Percentiles rank a stretch among this genome's conserved stretches.
These are phyloP conservation scores for Solanum rostratum DNA, from an alignment of 257 asterid genomes.

Conservation along the genomic window DNA sequence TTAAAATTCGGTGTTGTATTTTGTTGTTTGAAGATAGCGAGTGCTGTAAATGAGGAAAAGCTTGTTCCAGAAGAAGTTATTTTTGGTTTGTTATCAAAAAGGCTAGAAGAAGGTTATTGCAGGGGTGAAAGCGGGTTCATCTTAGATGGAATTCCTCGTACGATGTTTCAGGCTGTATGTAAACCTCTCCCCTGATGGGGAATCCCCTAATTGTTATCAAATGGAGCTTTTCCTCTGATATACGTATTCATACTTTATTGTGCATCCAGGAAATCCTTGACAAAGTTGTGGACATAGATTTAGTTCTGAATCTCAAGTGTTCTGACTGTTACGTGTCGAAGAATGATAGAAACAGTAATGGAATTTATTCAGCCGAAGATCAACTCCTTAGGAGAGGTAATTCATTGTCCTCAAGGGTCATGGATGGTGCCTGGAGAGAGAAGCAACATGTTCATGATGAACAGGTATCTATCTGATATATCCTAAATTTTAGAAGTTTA, in stretches of 20 bases:
- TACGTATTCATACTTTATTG: background rate
- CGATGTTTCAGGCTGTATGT: conserved; percentile 76
- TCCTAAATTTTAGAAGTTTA: background rate
- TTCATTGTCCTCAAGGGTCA: conserved; percentile 19
- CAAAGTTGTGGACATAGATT: conserved; percentile 60
- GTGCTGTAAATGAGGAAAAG: conserved; percentile 60
- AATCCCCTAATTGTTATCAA: too few relatives aligned
- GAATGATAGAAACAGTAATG: conserved; percentile 14
- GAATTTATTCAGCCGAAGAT: conserved; percentile 31
- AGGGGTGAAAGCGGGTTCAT: conserved; percentile 89
- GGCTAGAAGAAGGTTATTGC: conserved; percentile 76
- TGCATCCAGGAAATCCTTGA: conserved; percentile 68
- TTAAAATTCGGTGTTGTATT: background rate
- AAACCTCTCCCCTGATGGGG: background rate
- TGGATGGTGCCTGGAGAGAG: conserved; percentile 38
- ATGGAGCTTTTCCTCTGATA: background rate
- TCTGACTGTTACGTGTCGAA: conserved; percentile 25
- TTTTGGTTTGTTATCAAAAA: conserved; percentile 62
- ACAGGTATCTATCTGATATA: conserved; percentile 41
- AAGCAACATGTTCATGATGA: conserved; percentile 36
- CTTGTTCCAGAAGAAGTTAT: conserved; percentile 71
- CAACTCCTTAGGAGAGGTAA: conserved; percentile 23
- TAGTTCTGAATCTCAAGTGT: conserved; percentile 78
- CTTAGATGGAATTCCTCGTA: conserved; percentile 82
- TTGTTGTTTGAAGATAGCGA: conserved; percentile 39